Percentiles rank a stretch among this genome's conserved stretches.
phyloP scores from a whole-genome alignment of 352 stramenopile species.

The Phytophthora meadii region DNA sequence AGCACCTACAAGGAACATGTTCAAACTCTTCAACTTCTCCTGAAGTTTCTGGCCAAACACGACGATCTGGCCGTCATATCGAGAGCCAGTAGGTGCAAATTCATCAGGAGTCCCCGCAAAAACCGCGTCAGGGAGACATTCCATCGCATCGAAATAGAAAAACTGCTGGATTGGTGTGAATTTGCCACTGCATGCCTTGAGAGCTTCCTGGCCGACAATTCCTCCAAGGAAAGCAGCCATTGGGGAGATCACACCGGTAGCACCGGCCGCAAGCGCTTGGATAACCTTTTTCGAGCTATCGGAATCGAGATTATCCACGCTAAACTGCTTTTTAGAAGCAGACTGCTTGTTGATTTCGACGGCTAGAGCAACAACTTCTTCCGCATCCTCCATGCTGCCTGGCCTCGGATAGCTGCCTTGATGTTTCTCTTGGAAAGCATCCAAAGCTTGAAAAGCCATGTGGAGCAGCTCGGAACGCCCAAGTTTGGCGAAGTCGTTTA shows the following conservation, averaged over 20 bases:
- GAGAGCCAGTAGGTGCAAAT: conserved; percentile 67
- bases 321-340: conserved; percentile 66
- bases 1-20: conserved; percentile 98
- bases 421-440: conserved; percentile 84
- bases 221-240: conserved; percentile 98
- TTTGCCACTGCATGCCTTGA: conserved; percentile 99
- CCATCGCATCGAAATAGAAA: conserved; percentile 99
- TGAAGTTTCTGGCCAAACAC: conserved; percentile 90
- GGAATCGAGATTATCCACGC: conserved; percentile 66
- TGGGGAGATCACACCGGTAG: conserved; percentile 93
- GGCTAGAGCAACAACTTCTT: conserved; percentile 88
- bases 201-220: conserved; percentile 97
- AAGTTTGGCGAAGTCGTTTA: conserved; percentile 98
- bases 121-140: conserved; percentile 93
- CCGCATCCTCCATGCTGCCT: conserved; percentile 83
- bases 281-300: conserved; percentile 83
- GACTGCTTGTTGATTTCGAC: conserved; percentile 79
- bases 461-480: conserved; percentile 92
- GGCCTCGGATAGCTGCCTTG: conserved; percentile 85
- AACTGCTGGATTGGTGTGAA: conserved; percentile 99
- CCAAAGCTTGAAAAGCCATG: conserved; percentile 89
- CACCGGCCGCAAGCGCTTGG: conserved; percentile 82
- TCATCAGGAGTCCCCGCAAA: conserved; percentile 53
- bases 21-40: conserved; percentile 86
- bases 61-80: conserved; percentile 95